These are phyloP conservation scores for Mycena polygramma DNA, from an alignment of 768 basidiomycete genomes.

Conservation along the genomic window DNA sequence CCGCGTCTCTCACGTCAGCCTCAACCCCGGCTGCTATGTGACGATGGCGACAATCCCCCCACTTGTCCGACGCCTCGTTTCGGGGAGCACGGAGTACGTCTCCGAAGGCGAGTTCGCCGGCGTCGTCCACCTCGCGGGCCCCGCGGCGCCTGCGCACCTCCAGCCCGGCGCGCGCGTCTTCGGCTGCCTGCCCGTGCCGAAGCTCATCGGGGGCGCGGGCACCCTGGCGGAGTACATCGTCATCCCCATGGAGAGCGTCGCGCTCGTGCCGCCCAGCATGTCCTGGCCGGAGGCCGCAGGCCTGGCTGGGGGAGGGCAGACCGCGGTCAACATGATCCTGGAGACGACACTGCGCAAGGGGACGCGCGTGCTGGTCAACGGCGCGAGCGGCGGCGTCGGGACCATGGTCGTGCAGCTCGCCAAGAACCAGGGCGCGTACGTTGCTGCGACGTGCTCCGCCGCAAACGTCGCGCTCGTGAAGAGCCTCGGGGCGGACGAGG, in stretches of 20 bases:
- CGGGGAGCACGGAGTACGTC: slow-evolving; percentile 30
- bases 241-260: slow-evolving; percentile 26
- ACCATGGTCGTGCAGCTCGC: slow-evolving; percentile 30
- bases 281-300: slow-evolving; percentile 29
- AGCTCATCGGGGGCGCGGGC: slow-evolving; percentile 24
- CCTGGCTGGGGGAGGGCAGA: slow-evolving; percentile 31
- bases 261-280: slow-evolving; percentile 25
- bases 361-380: slow-evolving; percentile 33
- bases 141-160: slow-evolving; percentile 25
- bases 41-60: slow-evolving; percentile 25
- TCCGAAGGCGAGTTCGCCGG: slow-evolving; percentile 36
- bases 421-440: slow-evolving; percentile 30
- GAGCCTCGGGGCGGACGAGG: slow-evolving; percentile 33
- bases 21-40: slow-evolving; percentile 32
- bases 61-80: slow-evolving; percentile 22
- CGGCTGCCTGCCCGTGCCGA: slow-evolving; percentile 29
- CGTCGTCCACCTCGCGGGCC: slow-evolving; percentile 33
- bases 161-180: slow-evolving; percentile 30
- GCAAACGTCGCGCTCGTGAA: slow-evolving; percentile 16
- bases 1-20: slow-evolving; percentile 31
- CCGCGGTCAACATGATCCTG: slow-evolving; percentile 27
- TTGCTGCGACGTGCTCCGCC: slow-evolving; percentile 31
- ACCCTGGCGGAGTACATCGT: slow-evolving; percentile 32
- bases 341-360: slow-evolving; percentile 8
- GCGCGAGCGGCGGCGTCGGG: slow-evolving; percentile 31